Conservation (phyloP, 2,329 filamentous ascomycete genomes). For the Triangularia verruculosa region DNA sequence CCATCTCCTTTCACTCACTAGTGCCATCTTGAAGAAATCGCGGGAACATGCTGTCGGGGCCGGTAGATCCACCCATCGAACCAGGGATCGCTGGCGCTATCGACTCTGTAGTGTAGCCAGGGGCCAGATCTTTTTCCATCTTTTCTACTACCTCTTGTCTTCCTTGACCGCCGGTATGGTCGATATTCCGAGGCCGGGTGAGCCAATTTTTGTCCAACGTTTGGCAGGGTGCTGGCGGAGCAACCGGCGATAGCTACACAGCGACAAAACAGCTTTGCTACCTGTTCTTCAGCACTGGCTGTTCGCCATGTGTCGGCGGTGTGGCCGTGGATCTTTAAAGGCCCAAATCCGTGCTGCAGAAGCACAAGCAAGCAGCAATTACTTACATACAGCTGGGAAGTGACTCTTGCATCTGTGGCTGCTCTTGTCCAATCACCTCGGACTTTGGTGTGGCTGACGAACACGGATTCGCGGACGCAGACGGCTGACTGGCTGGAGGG, state of each 20-base stretch:
- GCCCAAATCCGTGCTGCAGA: neutral
- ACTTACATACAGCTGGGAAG: too few relatives aligned
- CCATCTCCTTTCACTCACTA: neutral
- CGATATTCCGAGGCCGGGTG: slow-evolving; percentile 11
- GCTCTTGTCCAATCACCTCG: slow-evolving; percentile 8
- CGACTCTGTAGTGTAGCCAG: slow-evolving; percentile 8
- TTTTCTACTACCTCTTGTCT: slow-evolving; percentile 4
- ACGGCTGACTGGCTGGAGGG: neutral
- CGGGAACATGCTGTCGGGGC: slow-evolving; percentile 9
- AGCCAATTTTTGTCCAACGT: slow-evolving; percentile 5
- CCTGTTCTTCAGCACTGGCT: neutral
- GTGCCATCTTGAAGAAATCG: slow-evolving; percentile 3
- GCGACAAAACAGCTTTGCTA: neutral
- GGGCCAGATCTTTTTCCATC: slow-evolving; percentile 7
- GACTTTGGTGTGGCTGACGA: slow-evolving; percentile 20
- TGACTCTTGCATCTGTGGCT: neutral
- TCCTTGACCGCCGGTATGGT: slow-evolving; percentile 13
- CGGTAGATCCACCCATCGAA: slow-evolving; percentile 7
- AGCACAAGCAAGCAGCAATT: neutral
- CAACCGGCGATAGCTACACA: neutral
- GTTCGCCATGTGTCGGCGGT: neutral
- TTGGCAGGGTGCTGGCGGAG: slow-evolving; percentile 1
- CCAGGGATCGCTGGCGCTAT: slow-evolving; percentile 11
- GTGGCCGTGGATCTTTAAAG: neutral
- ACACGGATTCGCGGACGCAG: slow-evolving; percentile 13